Evolutionary conservation across 2,329 filamentous ascomycete species (phyloP).

Genomic region (Truncatella angustata): DNA sequence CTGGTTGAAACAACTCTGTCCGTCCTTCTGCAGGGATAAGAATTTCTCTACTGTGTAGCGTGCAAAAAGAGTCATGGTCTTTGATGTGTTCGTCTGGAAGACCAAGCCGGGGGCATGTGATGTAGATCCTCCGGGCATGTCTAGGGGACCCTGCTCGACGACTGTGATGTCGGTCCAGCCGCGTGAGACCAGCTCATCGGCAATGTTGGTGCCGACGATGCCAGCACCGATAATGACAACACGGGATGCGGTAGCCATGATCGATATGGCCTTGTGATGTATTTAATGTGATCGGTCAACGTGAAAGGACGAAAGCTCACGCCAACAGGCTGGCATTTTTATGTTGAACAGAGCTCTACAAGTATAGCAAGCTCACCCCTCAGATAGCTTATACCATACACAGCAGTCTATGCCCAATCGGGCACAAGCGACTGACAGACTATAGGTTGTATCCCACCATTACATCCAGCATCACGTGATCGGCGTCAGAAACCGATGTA

Average conservation of each 20-base stretch:
- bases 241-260: conserved; percentile 35
- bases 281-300: background rate
- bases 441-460: background rate
- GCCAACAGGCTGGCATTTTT: background rate
- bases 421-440: background rate
- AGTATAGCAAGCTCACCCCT: background rate
- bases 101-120: conserved; percentile 65
- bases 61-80: conserved; percentile 57
- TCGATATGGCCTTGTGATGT: background rate
- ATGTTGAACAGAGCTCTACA: too few relatives aligned
- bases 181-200: conserved; percentile 60
- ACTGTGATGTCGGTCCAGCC: conserved; percentile 65
- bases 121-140: conserved; percentile 63
- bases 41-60: conserved; percentile 63
- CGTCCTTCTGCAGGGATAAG: conserved; percentile 39
- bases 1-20: conserved; percentile 54
- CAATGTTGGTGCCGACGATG: conserved; percentile 63
- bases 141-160: conserved; percentile 61
- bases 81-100: conserved; percentile 60
- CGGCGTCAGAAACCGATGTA: conserved; percentile 14
- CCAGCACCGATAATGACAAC: conserved; percentile 63
- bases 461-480: conserved; percentile 18
- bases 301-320: background rate
- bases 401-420: background rate
- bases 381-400: background rate